Evolutionary conservation across 768 basidiomycete genomes (phyloP), one percentile per base, ranked within the genome.

Genomic region (Collybia nuda): DNA sequence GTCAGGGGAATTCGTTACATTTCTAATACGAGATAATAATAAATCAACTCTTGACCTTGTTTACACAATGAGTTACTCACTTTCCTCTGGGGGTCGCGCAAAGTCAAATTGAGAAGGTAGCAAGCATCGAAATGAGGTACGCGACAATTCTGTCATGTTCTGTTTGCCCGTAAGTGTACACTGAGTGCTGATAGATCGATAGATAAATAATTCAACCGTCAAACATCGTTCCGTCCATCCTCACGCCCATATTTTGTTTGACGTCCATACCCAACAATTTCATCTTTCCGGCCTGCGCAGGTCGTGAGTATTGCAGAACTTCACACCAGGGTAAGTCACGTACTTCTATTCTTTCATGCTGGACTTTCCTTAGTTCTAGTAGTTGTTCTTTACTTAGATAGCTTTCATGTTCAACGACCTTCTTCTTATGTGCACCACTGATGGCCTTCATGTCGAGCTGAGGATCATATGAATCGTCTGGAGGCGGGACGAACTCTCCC

Each of bases 241-340:
- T 74, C 38, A 93, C 90, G 38, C 91, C 91, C 78, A 91, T 83
- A 57, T 76, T 91, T 63, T 86, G 81, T 59, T 88, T 90, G 48
- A 93, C 75, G 15, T 93, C 90, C 87, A 93, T 89, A 1, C 91
- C 91, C n/a, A 93, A 66, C 24, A 84, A 71, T 62, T 91, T 91
- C 88, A 90, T 90, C 65, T 87, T 88, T 15, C 86, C 84, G 40
- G 82, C 85, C 86, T 90, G 52, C 3, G 47, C 18, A 51, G 48
- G 29, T 50, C 41, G 39, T 40, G 32, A 29, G 4, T 9, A 44
- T 32, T 37, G 17, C 15, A 38, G 11, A 44, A 44, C 21, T 15
- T 14, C 35, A 22, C 22, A 54, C 23, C 17, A 50, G 23, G 11
- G 6, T 8, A 49, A 6, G 29, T 50, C 23, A 65, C 76, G 24